Percentiles rank a stretch among this genome's conserved stretches.
Evolutionary conservation across 202 grass and related monocot species (phyloP).

Genomic region (Panicum virgatum): DNA sequence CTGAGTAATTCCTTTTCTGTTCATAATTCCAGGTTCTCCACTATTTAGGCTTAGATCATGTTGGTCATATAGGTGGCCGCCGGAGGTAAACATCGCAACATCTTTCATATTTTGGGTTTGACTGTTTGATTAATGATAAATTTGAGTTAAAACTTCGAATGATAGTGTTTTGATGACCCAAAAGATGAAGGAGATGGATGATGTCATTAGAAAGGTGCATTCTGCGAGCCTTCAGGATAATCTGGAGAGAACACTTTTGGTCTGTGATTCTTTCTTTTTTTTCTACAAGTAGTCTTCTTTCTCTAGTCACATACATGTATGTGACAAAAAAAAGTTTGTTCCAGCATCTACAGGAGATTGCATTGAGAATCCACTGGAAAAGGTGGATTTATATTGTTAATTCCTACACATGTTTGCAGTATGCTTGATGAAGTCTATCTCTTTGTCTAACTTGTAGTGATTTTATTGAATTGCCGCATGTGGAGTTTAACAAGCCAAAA

Average conservation of each 20-base stretch:
- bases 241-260: constrained; percentile 65
- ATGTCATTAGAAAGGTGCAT: constrained; percentile 80
- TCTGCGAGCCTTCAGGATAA: constrained; percentile 47
- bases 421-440: constrained; percentile 10
- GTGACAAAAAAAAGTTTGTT: background rate
- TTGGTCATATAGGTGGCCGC: constrained; percentile 85
- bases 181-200: constrained; percentile 98
- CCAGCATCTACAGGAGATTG: background rate
- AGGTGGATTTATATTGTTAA: constrained; percentile 4
- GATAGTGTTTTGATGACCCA: constrained; percentile 74
- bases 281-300: constrained; percentile 10
- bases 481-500: background rate
- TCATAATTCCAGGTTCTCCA: constrained; percentile 82
- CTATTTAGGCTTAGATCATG: constrained; percentile 95
- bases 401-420: background rate
- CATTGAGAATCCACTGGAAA: background rate
- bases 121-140: background rate
- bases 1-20: constrained; percentile 14
- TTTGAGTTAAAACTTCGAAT: constrained; percentile 40
- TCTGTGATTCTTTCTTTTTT: constrained; percentile 37
- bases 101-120: constrained; percentile 16
- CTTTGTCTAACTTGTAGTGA: background rate
- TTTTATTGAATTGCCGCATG: background rate
- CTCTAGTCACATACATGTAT: constrained; percentile 14
- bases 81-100: constrained; percentile 52